A percentile compares a stretch with the other conserved stretches of the same genome.
Evolutionary conservation across 2,329 filamentous ascomycete species (phyloP).

Genomic region (Fusarium sp.): DNA sequence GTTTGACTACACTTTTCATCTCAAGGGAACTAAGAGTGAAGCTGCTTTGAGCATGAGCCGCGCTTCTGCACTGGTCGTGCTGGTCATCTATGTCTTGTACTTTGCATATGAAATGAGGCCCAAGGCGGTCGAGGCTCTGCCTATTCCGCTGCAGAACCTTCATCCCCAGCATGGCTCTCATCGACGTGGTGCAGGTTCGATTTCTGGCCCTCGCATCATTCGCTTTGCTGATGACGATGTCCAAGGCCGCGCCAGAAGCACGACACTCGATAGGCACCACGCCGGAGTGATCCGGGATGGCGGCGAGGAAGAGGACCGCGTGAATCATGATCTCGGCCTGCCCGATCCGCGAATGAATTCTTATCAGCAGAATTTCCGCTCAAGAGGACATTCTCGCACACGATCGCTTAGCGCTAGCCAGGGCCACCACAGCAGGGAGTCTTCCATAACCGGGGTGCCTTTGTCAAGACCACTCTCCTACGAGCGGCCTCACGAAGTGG

Average conservation of each 20-base stretch:
- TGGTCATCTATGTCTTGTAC: conserved; percentile 81
- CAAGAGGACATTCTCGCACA: conserved; percentile 47
- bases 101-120: conserved; percentile 84
- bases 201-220: conserved; percentile 46
- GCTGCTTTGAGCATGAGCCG: conserved; percentile 82
- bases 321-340: conserved; percentile 15
- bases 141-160: conserved; percentile 79
- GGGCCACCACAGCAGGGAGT: conserved; percentile 42
- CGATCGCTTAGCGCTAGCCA: conserved; percentile 44
- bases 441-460: conserved; percentile 33
- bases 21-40: conserved; percentile 68
- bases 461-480: conserved; percentile 23
- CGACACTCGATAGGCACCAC: conserved; percentile 23
- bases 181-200: conserved; percentile 23
- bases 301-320: conserved; percentile 24
- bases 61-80: conserved; percentile 81
- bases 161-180: conserved; percentile 35
- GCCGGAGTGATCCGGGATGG: conserved; percentile 15
- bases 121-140: conserved; percentile 74
- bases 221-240: conserved; percentile 50
- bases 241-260: conserved; percentile 30
- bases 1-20: conserved; percentile 68
- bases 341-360: conserved; percentile 25
- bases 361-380: conserved; percentile 38
- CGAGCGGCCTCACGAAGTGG: conserved; percentile 6